Evolutionary conservation across 805 yeast genomes (phyloP).

Genomic region (Wickerhamiella azymoides): DNA sequence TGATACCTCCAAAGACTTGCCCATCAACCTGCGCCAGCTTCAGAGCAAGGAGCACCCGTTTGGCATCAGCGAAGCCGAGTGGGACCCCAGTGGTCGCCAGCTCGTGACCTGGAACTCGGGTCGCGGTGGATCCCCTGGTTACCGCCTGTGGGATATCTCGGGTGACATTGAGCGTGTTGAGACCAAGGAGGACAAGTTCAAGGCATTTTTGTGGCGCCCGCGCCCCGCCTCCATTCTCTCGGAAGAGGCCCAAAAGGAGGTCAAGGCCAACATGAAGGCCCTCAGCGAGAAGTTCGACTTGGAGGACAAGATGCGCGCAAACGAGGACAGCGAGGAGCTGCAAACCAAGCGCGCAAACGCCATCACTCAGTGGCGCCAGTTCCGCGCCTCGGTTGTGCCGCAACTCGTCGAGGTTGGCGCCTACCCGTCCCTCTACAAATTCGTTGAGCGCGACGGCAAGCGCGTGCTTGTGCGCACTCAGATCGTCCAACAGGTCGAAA

Average conservation of each 20-base stretch:
- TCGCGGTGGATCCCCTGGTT: slow-evolving; percentile 75
- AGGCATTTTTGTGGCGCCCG: slow-evolving; percentile 92
- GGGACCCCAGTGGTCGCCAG: slow-evolving; percentile 96
- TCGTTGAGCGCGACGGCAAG: slow-evolving; percentile 17
- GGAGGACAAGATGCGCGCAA: slow-evolving; percentile 89
- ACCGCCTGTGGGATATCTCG: slow-evolving; percentile 69
- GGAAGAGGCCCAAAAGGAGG: slow-evolving; percentile 73
- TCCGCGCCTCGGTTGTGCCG: slow-evolving; percentile 44
- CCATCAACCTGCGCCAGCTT: slow-evolving; percentile 47
- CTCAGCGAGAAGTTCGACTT: slow-evolving; percentile 90
- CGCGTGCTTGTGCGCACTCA: slow-evolving; percentile 34
- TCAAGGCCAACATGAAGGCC: slow-evolving; percentile 76
- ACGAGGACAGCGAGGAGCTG: slow-evolving; percentile 78
- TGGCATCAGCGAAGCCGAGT: slow-evolving; percentile 69
- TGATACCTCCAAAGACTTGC: slow-evolving; percentile 35
- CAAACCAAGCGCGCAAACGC: slow-evolving; percentile 70
- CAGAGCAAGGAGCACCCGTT: slow-evolving; percentile 40
- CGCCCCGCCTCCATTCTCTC: slow-evolving; percentile 72
- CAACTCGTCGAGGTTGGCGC: slow-evolving; percentile 26
- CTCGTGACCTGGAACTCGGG: slow-evolving; percentile 83
- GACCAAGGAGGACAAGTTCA: slow-evolving; percentile 56
- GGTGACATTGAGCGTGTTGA: slow-evolving; percentile 71
- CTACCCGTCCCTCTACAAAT: slow-evolving; percentile 15
- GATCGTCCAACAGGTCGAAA: slow-evolving; percentile 38
- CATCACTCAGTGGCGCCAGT: slow-evolving; percentile 73